A percentile compares a stretch with the other conserved stretches of the same genome.
Conservation (phyloP, 129 eudicot species). For the Flaveria ramosissima region DNA sequence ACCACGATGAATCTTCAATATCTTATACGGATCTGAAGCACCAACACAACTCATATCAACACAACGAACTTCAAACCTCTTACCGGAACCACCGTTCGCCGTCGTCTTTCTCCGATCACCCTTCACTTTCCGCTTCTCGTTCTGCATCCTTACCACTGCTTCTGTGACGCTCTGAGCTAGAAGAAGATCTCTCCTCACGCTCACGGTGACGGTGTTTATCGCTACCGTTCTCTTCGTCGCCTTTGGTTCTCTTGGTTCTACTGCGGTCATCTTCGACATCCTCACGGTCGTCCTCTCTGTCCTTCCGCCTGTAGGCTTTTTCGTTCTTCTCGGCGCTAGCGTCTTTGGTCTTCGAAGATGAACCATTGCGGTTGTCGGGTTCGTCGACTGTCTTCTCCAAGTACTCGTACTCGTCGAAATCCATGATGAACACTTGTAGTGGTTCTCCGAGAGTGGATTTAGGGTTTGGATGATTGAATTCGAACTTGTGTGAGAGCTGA, state of each 20-base stretch:
- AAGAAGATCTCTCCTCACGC: constrained; percentile 41
- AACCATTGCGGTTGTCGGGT: constrained; percentile 39
- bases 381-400: constrained; percentile 82
- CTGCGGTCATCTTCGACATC: constrained; percentile 42
- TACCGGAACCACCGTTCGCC: no score
- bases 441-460: background rate
- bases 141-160: constrained; percentile 33
- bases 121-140: constrained; percentile 41
- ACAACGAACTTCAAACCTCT: no score
- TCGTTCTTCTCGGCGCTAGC: constrained; percentile 51
- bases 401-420: constrained; percentile 94
- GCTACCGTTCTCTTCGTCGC: constrained; percentile 46
- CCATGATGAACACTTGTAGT: constrained; percentile 40
- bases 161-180: constrained; percentile 43
- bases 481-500: background rate
- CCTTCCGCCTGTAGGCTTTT: constrained; percentile 48
- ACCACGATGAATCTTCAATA: constrained; percentile 56
- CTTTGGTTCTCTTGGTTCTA: constrained; percentile 45
- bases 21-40: constrained; percentile 74
- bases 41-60: no score
- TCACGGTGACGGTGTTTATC: constrained; percentile 35
- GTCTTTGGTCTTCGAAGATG: constrained; percentile 49
- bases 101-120: constrained; percentile 30
- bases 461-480: constrained; percentile 10
- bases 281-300: constrained; percentile 40